A percentile compares a stretch with the other conserved stretches of the same genome.
Evolutionary conservation across 1,284 basidiomycete species (phyloP).

Genomic region (Nidula niveotomentosa): DNA sequence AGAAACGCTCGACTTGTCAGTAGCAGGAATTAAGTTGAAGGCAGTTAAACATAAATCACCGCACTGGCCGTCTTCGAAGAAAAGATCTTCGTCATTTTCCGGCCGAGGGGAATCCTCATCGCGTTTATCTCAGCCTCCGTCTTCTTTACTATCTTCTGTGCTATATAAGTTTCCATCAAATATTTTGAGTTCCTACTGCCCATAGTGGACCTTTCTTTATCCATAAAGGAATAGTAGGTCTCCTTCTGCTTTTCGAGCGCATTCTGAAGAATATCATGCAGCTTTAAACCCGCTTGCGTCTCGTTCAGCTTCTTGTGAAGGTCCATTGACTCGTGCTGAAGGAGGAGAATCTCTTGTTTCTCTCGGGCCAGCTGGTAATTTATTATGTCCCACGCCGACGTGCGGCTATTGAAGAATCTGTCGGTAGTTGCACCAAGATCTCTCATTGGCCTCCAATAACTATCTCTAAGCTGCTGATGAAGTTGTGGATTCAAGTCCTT

Average conservation of each 20-base stretch:
- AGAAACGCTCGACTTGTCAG: too few relatives aligned
- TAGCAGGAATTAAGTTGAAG: too few relatives aligned
- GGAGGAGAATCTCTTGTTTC: background rate
- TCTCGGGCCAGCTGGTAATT: background rate
- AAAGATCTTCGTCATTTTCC: background rate
- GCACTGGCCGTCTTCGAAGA: background rate
- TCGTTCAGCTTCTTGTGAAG: background rate
- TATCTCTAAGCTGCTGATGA: background rate
- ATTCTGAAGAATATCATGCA: background rate
- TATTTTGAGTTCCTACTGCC: background rate
- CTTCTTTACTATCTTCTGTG: background rate
- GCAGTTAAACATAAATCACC: too few relatives aligned
- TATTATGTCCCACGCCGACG: background rate
- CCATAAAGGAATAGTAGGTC: background rate
- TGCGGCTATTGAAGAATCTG: background rate
- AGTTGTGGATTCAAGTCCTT: background rate
- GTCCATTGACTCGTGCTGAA: background rate
- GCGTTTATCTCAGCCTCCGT: background rate
- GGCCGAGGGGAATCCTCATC: background rate
- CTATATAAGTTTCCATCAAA: background rate
- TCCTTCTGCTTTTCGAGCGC: background rate
- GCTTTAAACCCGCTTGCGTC: background rate
- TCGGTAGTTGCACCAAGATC: background rate
- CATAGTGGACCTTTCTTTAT: background rate
- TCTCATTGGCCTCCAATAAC: background rate